phyloP scores from a whole-genome alignment of 2,329 filamentous ascomycete genomes.

The Ceratocystis lukuohia region DNA sequence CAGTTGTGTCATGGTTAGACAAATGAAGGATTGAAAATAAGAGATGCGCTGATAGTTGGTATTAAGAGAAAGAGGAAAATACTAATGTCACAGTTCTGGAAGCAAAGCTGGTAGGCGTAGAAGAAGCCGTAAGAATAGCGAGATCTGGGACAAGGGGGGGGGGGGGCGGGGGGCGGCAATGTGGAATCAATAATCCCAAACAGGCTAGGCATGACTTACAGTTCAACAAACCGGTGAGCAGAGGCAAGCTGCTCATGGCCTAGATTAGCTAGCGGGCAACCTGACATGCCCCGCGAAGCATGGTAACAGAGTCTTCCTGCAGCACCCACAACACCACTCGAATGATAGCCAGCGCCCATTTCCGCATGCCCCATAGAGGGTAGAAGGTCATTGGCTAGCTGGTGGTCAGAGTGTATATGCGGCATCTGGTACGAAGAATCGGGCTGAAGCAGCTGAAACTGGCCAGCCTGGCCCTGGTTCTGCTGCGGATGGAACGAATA shows the following conservation, averaged over 20 bases:
- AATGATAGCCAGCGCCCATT: not conserved
- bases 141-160: not conserved
- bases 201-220: constrained; percentile 7
- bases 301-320: not conserved
- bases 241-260: constrained; percentile 5
- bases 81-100: not conserved
- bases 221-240: constrained; percentile 9
- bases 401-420: not conserved
- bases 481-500: constrained; percentile 31
- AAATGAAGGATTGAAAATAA: not conserved
- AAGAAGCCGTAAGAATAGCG: not conserved
- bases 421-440: constrained; percentile 29
- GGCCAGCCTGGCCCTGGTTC: not conserved
- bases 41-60: not conserved
- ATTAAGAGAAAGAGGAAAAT: not conserved
- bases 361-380: not conserved
- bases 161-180: too few relatives aligned
- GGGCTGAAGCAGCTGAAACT: constrained; percentile 31
- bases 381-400: not conserved
- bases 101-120: not conserved
- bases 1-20: not conserved
- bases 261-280: constrained; percentile 5
- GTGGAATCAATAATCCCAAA: not conserved
- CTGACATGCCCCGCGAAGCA: not conserved
- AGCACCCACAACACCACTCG: not conserved